Evolutionary conservation across 140 eudicot species (phyloP), one percentile per base, ranked within the genome.

Genomic region (Stevia rebaudiana): DNA sequence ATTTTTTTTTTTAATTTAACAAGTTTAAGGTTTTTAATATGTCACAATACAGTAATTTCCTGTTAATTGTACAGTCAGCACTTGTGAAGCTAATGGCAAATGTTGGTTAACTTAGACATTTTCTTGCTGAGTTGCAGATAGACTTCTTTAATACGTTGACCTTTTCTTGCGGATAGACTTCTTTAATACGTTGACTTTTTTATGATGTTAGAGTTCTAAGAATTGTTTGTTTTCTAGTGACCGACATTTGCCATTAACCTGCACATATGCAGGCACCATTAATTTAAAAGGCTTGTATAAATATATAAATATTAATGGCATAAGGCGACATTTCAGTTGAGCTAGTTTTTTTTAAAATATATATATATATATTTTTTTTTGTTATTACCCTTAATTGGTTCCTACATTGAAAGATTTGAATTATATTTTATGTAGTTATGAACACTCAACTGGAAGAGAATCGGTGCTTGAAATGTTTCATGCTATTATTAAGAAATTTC

Each of bases 391-490:
- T 3, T 24, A 53, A 24, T 13, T 28, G n/a, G 13, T 56, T 55
- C 11, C 61, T 56, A 1, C 11, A 6, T 15, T 12, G 28, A 23
- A 30, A 24, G 12, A 3, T 25, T 7, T 24, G 33, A 6, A 50
- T 65, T 47, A 24, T 66, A 60, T 12, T 69, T 58, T 0, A 76
- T 75, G 21, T 82, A 90, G 97, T 48, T 90, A 87, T 65, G 82
- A 87, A 60, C 94, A 87, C 69, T 51, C 95, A 1, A 78, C 81
- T 55, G 97, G 97, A 54, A 84, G 95, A 64, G 94, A 80, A 79
- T 79, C 94, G 11, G 95, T 81, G 33, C 91, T 90, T 41, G 97
- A 90, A 72, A 84, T 90, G 94, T 70, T 90, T 8, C 79, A 73
- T 79, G 81, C 81, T 6, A 77, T 90, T 42, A 84, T 90, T 47